phyloP scores from a whole-genome alignment of 305 asterid genomes.

The Fraxinus platypoda region DNA sequence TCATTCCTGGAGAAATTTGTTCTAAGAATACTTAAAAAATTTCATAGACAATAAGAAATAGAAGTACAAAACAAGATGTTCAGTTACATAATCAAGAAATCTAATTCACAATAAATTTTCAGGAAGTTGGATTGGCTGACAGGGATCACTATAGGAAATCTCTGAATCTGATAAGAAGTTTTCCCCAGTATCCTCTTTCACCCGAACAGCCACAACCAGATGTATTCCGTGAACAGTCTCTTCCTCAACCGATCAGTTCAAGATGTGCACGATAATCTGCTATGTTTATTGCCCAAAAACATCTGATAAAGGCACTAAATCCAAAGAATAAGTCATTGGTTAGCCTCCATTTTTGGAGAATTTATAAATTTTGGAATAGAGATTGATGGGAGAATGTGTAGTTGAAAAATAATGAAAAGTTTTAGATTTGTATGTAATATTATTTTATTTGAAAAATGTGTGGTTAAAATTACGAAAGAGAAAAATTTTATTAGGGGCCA shows the following conservation, averaged over 20 bases:
- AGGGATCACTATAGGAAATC: neutral
- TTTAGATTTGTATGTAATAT: too few relatives aligned
- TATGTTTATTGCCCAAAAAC: neutral
- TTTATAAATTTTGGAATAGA: too few relatives aligned
- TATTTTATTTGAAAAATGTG: too few relatives aligned
- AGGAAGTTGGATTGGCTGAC: neutral
- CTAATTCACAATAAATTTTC: neutral
- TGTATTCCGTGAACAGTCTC: neutral
- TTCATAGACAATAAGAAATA: too few relatives aligned
- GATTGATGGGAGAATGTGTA: too few relatives aligned
- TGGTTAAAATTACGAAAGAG: too few relatives aligned
- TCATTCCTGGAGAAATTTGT: too few relatives aligned
- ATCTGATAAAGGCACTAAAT: neutral
- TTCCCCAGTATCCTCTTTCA: neutral
- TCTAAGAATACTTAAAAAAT: too few relatives aligned
- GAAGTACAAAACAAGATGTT: too few relatives aligned
- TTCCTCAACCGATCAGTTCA: neutral
- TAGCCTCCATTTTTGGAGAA: too few relatives aligned
- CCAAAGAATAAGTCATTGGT: neutral
- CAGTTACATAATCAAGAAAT: neutral
- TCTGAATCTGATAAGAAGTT: neutral
- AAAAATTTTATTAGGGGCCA: too few relatives aligned
- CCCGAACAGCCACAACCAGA: neutral
- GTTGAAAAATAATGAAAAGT: too few relatives aligned
- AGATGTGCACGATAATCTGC: neutral